phyloP scores from a whole-genome alignment of 2,329 filamentous ascomycete genomes.

The Penicillium sp. region DNA sequence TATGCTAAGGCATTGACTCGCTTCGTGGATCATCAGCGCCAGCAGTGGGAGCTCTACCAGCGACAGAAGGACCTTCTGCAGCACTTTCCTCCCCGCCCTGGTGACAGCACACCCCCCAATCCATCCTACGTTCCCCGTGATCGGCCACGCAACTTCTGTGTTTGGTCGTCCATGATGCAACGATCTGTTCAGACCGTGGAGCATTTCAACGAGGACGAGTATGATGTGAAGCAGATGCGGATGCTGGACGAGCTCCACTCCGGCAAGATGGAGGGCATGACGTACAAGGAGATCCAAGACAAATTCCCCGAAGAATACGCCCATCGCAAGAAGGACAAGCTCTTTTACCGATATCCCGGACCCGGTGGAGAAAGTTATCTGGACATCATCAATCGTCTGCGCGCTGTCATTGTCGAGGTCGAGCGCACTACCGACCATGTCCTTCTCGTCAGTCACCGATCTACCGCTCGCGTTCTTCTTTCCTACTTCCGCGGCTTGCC shows the following conservation, averaged over 20 bases:
- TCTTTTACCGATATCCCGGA: slow-evolving; percentile 93
- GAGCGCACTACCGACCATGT: slow-evolving; percentile 96
- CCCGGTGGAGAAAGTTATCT: slow-evolving; percentile 94
- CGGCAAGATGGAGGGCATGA: slow-evolving; percentile 88
- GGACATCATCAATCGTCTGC: slow-evolving; percentile 90
- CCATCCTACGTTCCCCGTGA: slow-evolving; percentile 62
- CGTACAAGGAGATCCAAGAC: slow-evolving; percentile 81
- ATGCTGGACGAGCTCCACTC: slow-evolving; percentile 97
- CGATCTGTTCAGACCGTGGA: slow-evolving; percentile 82
- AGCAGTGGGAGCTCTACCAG: slow-evolving; percentile 77
- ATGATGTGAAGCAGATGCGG: slow-evolving; percentile 94
- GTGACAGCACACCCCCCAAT: slow-evolving; percentile 91
- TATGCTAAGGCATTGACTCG: slow-evolving; percentile 74
- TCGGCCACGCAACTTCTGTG: slow-evolving; percentile 79
- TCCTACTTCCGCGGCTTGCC: slow-evolving; percentile 95
- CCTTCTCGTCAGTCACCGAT: slow-evolving; percentile 85
- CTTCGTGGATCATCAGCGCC: slow-evolving; percentile 76
- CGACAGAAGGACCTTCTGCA: slow-evolving; percentile 68
- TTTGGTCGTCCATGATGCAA: slow-evolving; percentile 96
- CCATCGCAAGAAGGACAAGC: slow-evolving; percentile 75
- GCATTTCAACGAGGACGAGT: slow-evolving; percentile 91
- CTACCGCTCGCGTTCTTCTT: slow-evolving; percentile 83
- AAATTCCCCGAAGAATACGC: slow-evolving; percentile 74
- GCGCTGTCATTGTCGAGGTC: slow-evolving; percentile 92
- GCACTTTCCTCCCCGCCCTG: slow-evolving; percentile 81